Evolutionary conservation across 768 basidiomycete species (phyloP), one percentile per base, ranked within the genome.

Genomic region (Phanerodontia chrysosporium): DNA sequence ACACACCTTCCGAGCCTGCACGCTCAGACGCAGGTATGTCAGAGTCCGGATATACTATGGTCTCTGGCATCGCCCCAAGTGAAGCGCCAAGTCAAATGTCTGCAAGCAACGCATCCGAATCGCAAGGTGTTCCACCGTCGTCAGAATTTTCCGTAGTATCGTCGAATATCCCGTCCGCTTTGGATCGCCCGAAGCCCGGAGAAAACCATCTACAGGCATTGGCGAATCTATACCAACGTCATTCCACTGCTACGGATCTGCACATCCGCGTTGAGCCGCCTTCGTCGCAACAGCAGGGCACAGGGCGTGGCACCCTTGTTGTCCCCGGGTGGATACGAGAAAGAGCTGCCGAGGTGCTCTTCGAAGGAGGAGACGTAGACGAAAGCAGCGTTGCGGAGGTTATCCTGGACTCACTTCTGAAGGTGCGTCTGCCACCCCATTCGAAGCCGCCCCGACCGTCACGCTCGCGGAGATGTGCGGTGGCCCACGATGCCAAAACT

Each of bases 291-390:
- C 86, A 85, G 64, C 75, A 78, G 13, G 87, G 89, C 0, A 87
- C 88, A 1, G 91, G 90, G 2, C 75, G 80, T 8, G 93, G 90
- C 0, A 92, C 87, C 0, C 71, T 97, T 48, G 77, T 91, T 46
- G 83, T 98, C 45, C 96, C 96, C 1, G 96, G 96, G 2, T 99
- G 97, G 97, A 80, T 99, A 42, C 75, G 96, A 45, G 96, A 98
- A 70, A 80, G 95, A 14, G 89, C 89, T 0, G 86, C 95, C 1
- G 97, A 98, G 71, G 81, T 96, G 5, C 75, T 98, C 10, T 98
- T 97, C 62, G 91, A 92, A 68, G 87, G 87, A 0, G 92, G 91
- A 6, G 92, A 95, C 64, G 86, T 92, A 10, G 94, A 96, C 65
- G 90, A 94, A 72, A 82, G 81, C 61, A 93, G 90, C 61, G 75